Percentiles rank a stretch among this genome's conserved stretches.
These are phyloP conservation scores for Scleroderma bovista DNA, from an alignment of 768 basidiomycete species.

Conservation along the genomic window DNA sequence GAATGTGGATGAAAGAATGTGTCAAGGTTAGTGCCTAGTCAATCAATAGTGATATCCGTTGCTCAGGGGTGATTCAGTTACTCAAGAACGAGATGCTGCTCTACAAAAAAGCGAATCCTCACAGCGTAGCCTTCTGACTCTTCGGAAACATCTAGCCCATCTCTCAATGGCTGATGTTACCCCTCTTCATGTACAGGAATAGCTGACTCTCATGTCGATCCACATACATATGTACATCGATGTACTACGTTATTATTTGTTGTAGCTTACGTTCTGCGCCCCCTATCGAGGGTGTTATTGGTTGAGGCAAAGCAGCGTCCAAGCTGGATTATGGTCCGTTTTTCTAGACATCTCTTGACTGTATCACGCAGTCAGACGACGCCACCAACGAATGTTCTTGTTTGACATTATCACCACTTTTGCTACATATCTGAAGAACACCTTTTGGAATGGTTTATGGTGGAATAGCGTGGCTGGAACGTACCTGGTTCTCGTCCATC, in stretches of 20 bases:
- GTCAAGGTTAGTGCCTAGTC: not conserved
- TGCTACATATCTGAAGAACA: conserved; percentile 64
- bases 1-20: not conserved
- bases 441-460: conserved; percentile 1
- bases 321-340: conserved; percentile 81
- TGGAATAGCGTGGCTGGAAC: conserved; percentile 13
- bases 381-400: conserved; percentile 77
- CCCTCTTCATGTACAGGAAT: not conserved
- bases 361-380: conserved; percentile 72
- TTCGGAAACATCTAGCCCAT: not conserved
- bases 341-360: conserved; percentile 91
- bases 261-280: not conserved
- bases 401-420: conserved; percentile 93
- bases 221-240: not conserved
- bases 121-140: not conserved
- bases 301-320: conserved; percentile 51
- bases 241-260: not conserved
- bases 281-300: too few relatives aligned
- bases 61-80: not conserved
- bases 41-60: not conserved
- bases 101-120: not conserved
- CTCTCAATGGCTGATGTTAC: not conserved
- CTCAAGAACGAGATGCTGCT: conserved; percentile 1
- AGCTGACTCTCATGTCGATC: not conserved
- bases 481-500: conserved; percentile 90